Evolutionary conservation across 805 yeast genomes (phyloP).

Genomic region (Brettanomyces sp.): DNA sequence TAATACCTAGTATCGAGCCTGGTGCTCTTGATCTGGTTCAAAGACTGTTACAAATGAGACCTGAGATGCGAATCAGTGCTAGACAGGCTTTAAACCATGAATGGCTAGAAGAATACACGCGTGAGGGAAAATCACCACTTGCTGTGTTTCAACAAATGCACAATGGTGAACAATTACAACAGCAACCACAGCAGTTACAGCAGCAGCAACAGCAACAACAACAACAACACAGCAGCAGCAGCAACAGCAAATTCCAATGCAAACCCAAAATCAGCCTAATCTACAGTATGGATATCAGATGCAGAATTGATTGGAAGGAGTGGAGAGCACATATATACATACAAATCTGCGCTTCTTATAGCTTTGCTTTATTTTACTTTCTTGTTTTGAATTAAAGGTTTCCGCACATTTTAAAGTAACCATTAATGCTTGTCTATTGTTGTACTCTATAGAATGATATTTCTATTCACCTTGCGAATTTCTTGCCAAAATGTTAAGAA

Average conservation of each 20-base stretch:
- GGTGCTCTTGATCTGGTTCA: slow-evolving; percentile 61
- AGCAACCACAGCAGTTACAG: background rate
- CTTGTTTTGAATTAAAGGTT: no score
- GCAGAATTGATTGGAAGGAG: background rate
- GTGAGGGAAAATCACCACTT: slow-evolving; percentile 7
- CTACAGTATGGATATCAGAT: slow-evolving; percentile 5
- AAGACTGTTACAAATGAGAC: slow-evolving; percentile 50
- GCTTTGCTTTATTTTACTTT: no score
- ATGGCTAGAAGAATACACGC: slow-evolving; percentile 70
- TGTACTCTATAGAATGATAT: background rate
- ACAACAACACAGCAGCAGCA: slow-evolving; percentile 7
- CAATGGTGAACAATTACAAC: slow-evolving; percentile 3
- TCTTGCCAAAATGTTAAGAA: background rate
- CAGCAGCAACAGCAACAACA: slow-evolving; percentile 3
- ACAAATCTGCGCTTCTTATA: background rate
- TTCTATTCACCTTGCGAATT: background rate
- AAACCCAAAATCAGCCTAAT: background rate
- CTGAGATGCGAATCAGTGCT: slow-evolving; percentile 51
- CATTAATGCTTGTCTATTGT: background rate
- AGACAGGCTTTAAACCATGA: slow-evolving; percentile 60
- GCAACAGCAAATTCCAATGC: slow-evolving; percentile 3
- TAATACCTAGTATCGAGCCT: slow-evolving; percentile 62
- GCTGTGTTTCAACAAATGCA: slow-evolving; percentile 1
- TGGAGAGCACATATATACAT: background rate
- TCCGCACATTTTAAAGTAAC: no score